Evolutionary conservation across 2,329 filamentous ascomycete species (phyloP), one percentile per base, ranked within the genome.

Genomic region (Metarhizium album): DNA sequence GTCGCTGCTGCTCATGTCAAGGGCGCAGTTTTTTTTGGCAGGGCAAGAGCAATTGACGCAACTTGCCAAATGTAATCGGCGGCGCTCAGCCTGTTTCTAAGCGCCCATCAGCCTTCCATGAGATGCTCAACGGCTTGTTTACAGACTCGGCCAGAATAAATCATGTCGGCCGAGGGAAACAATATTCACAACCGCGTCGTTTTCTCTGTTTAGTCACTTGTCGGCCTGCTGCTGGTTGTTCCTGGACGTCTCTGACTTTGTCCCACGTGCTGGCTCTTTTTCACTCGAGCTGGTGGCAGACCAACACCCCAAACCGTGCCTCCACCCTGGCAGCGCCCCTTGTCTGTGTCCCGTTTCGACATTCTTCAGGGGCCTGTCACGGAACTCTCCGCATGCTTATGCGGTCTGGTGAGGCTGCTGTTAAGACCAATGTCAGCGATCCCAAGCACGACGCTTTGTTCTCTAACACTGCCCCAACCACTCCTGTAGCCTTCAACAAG

Each of bases 361-460:
- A 20, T 16, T 43, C 14, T 29, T 51, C 49, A 51, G 49, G 49
- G 49, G 49, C 49, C 43, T 51, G 45, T 45, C n/a, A 27, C 38
- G 45, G 49, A 51, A 38, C 46, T 38, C 38, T 47, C 45, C 49
- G 45, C 49, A 51, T 51, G 22, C 49, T 27, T 23, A 4, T 16
- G 18, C 37, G 23, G 7, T 43, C 13, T 43, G 20, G 14, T 13
- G 20, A 9, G 9, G 38, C 22, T 43, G 37, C n/a, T 18, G 37
- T 20, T 13, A 23, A 13, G 40, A n/a, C 40, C 13, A 43, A 40
- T 24, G 20, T 27, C n/a, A n/a, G n/a, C n/a, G n/a, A n/a, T n/a
- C 16, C 48, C 42, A 37, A 33, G 37, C 49, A 24, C 43, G 24
- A 16, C 20, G 5, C 18, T 43, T 42, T n/a, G 37, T 27, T 50